phyloP scores from a whole-genome alignment of 306 rosid species.

The Trifolium pratense region DNA sequence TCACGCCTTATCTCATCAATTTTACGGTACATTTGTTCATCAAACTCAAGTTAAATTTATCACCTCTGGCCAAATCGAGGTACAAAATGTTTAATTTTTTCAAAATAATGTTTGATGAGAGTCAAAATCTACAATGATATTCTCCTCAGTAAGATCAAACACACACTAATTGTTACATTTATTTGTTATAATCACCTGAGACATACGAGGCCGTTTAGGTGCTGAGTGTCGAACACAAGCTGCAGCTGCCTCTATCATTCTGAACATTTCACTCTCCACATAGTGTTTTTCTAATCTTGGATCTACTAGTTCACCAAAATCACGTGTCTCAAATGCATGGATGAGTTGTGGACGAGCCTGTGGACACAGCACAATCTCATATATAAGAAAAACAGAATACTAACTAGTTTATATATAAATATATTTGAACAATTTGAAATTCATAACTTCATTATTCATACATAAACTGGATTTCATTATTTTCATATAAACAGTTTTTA shows the following conservation, averaged over 20 bases:
- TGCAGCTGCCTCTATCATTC: conserved; percentile 93
- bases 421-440: too few species aligned
- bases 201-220: conserved; percentile 87
- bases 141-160: neutral
- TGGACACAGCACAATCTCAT: conserved; percentile 36
- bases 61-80: neutral
- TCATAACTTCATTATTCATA: too few species aligned
- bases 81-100: neutral
- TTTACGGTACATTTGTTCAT: too few species aligned
- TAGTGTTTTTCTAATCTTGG: conserved; percentile 67
- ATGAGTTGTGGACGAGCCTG: conserved; percentile 91
- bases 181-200: conserved; percentile 65
- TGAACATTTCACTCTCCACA: conserved; percentile 77
- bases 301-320: conserved; percentile 62
- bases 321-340: conserved; percentile 69
- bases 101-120: neutral
- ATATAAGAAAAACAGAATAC: neutral
- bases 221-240: conserved; percentile 96
- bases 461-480: too few species aligned
- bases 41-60: too few species aligned
- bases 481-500: too few species aligned
- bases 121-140: neutral
- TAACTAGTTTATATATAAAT: neutral
- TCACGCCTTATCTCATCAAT: too few species aligned
- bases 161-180: neutral